Percentiles rank a stretch among this genome's conserved stretches.
Evolutionary conservation across 2,329 filamentous ascomycete genomes (phyloP).

Genomic region (Cryphonectria nitschkei): DNA sequence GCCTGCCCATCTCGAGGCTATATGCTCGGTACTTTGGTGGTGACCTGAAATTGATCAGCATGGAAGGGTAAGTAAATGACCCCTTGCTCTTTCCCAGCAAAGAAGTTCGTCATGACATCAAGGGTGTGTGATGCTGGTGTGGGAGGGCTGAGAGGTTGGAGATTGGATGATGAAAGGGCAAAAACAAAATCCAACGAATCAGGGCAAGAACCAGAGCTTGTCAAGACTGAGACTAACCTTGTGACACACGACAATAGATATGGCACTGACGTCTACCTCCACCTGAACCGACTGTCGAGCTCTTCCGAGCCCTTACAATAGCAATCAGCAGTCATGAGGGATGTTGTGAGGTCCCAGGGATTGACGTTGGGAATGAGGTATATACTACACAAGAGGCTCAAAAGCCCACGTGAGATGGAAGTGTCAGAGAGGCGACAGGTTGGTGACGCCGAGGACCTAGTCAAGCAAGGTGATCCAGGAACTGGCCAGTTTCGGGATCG

Average conservation of each 20-base stretch:
- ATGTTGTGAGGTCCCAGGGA: slow-evolving; percentile 63
- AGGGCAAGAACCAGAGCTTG: neutral
- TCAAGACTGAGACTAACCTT: slow-evolving; percentile 30
- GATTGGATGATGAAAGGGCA: neutral
- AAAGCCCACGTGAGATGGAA: slow-evolving; percentile 58
- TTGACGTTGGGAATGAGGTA: slow-evolving; percentile 58
- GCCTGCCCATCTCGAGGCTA: slow-evolving; percentile 87
- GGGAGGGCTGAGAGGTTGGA: neutral
- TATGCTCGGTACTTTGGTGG: slow-evolving; percentile 98
- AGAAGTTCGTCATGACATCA: too few species aligned
- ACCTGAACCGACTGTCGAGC: slow-evolving; percentile 92
- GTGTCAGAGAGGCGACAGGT: slow-evolving; percentile 88
- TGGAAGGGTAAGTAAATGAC: slow-evolving; percentile 81
- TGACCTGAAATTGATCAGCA: slow-evolving; percentile 95
- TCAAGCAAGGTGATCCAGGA: slow-evolving; percentile 52
- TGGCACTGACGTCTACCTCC: slow-evolving; percentile 97
- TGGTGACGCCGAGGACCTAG: slow-evolving; percentile 80
- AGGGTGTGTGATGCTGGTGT: neutral
- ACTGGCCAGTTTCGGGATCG: slow-evolving; percentile 27
- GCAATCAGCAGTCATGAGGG: slow-evolving; percentile 87
- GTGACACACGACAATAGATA: slow-evolving; percentile 56
- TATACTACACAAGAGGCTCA: slow-evolving; percentile 67
- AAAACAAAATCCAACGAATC: neutral
- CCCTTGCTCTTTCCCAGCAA: neutral
- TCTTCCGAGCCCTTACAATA: slow-evolving; percentile 97